Base-by-base conservation (phyloP, 2,329 filamentous ascomycete species). In the Metarhizium guizhouense region DNA sequence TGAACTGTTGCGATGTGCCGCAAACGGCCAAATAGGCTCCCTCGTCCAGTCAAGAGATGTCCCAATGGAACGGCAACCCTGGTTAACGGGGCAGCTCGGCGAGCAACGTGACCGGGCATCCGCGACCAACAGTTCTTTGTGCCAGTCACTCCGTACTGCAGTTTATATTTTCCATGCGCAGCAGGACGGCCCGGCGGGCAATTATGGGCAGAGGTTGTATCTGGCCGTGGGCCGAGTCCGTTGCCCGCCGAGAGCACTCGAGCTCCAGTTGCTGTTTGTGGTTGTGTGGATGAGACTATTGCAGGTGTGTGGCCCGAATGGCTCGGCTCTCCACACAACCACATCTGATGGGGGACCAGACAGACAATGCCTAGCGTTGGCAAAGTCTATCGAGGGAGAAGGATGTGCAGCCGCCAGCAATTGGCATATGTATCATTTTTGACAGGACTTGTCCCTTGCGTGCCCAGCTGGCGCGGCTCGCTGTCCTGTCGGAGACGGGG, bases 41-140 rank as follows among this genome's bases (percentile, higher is more conserved):
- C 30, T 34, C 25, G 13, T 16, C 54, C 54, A 55, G 54, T 52
- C 40, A 52, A 49, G 18, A 53, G 25, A 14, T 34, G 55, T 57
- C 55, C 57, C 57, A 49, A 52, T 36, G 43, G 52, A 53, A 40
- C 51, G 57, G 55, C 51, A 57, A 50, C 55, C 55, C 50, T 25
- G 50, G 53, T 40, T 53, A 53, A 11, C 50, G 34, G 16, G 40
- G n/a, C 32, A 16, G 45, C 52, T 47, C 18, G 47, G 34, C 20
- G 13, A 18, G 34, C 47, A 51, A 13, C 40, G 47, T 51, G 47
- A 45, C 34, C n/a, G 10, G 16, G 25, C 36, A 51, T 20, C 38
- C 20, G 14, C 52, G 32, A 29, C n/a, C 16, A 42, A 18, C 51
- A 16, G 32, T 25, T 34, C 53, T 50, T 54, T 43, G 53, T 54